Evolutionary conservation across 2,329 filamentous ascomycete genomes (phyloP).

Genomic region (Colletotrichum camelliae): DNA sequence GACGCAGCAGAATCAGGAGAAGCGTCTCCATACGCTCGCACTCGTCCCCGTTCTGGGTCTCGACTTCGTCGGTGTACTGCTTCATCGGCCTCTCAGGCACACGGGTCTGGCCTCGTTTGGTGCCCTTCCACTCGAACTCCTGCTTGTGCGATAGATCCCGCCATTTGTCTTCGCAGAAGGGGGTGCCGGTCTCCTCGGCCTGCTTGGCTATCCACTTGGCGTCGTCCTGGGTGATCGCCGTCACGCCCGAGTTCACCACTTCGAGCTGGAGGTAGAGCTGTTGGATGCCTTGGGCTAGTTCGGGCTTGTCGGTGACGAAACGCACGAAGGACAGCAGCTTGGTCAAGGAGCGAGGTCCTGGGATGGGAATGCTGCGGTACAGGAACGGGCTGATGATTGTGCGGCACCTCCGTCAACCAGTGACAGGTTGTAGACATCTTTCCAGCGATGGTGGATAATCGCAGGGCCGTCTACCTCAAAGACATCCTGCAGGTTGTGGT

Average conservation of each 20-base stretch:
- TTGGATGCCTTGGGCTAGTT: not conserved
- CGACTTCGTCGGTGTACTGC: not conserved
- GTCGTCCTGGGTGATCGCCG: rapidly evolving
- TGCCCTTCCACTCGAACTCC: not conserved
- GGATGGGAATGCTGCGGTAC: not conserved
- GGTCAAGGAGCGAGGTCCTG: rapidly evolving
- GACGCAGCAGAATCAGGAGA: not conserved
- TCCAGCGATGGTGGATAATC: not conserved
- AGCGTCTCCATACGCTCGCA: not conserved
- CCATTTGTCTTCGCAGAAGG: not conserved
- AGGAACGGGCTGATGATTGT: not conserved
- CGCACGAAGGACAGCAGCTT: not conserved
- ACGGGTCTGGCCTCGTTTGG: not conserved
- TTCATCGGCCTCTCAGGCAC: not conserved
- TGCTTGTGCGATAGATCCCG: rapidly evolving
- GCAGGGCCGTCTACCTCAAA: not conserved
- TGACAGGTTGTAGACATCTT: not conserved
- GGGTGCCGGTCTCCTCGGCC: not conserved
- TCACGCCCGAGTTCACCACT: not conserved
- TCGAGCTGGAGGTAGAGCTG: not conserved
- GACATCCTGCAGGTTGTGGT: not conserved
- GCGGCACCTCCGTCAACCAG: not conserved
- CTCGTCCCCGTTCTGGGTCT: not conserved
- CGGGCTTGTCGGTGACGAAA: not conserved
- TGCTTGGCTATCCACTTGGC: not conserved